phyloP scores from a whole-genome alignment of 108 stramenopile species.

The Pseudonitzschia multistriata region DNA sequence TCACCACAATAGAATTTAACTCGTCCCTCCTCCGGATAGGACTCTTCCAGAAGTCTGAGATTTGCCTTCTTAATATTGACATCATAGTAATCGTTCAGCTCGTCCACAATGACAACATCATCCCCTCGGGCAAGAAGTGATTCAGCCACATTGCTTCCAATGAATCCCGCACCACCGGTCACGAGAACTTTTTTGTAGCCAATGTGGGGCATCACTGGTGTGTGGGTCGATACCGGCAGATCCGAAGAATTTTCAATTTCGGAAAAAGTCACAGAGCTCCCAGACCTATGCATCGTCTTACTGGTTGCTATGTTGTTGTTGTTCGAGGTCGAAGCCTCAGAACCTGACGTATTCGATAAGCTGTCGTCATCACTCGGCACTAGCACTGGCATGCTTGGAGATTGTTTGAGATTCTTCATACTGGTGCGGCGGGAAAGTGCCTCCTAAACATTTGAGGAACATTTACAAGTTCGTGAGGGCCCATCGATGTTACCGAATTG shows the following conservation, averaged over 20 bases:
- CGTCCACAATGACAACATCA: constrained; percentile 94
- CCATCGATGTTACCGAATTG: background rate
- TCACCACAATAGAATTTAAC: constrained; percentile 84
- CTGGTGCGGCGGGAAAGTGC: constrained; percentile 10
- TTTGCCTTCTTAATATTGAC: constrained; percentile 88
- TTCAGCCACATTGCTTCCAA: constrained; percentile 87
- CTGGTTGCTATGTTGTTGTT: background rate
- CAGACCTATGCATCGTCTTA: constrained; percentile 15
- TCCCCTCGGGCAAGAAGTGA: constrained; percentile 88
- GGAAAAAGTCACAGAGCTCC: constrained; percentile 23
- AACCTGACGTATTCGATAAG: constrained; percentile 17
- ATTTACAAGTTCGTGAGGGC: background rate
- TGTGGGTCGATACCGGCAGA: background rate
- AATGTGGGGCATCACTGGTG: constrained; percentile 57
- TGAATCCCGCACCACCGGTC: constrained; percentile 97
- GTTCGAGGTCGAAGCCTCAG: constrained; percentile 1
- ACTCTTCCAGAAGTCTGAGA: constrained; percentile 52
- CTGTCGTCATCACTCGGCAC: constrained; percentile 36
- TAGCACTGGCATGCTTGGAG: constrained; percentile 38
- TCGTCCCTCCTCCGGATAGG: constrained; percentile 41
- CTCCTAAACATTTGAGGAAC: background rate
- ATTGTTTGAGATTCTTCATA: constrained; percentile 27
- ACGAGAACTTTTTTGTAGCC: constrained; percentile 93
- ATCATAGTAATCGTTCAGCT: constrained; percentile 99
- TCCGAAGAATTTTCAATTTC: constrained; percentile 12